Evolutionary conservation across 2,329 filamentous ascomycete genomes (phyloP), one percentile per base, ranked within the genome.

Genomic region (Ophiostoma ulmi): DNA sequence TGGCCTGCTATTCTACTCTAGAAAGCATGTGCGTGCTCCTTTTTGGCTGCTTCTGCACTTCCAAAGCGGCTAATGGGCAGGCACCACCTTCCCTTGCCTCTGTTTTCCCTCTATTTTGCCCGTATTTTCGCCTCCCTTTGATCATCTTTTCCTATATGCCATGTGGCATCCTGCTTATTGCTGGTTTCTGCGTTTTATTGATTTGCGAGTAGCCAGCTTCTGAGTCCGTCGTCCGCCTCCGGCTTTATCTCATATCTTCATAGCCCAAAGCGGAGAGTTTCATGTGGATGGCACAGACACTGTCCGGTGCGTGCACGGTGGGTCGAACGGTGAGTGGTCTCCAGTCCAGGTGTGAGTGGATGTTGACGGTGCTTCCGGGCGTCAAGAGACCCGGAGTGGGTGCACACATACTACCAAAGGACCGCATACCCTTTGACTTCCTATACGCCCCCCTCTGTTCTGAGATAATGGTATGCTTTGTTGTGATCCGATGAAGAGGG

Each of bases 331-430:
- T 5, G 22, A 26, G 52, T 58, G 52, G 26, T 17, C 13, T 35
- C 26, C 58, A 63, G 14, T 35, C 14, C 22, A 63, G 26, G 58
- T 63, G 58, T 63, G 58, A 35, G 58, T 63, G 58, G 26, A 17
- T 63, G 58, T 35, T 5, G 26, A 63, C 58, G 58, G 52, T 22
- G 7, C 17, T 58, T 58, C 52, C 52, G 52, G 13, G 13, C 11
- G 14, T 63, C 26, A 35, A 35, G 58, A 26, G n/a, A 10, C 10
- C 14, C 58, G 26, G 26, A 35, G 58, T 63, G 58, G 58, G 58
- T 63, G 58, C 14, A 61, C n/a, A 22, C 52, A 63, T 6, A 63
- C 58, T 35, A 63, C 26, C 58, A 63, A 63, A 63, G 58, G 58
- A 63, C 58, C 58, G 22, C 22, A 31, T 35, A 17, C 26, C 22